phyloP scores from a whole-genome alignment of 371 early-diverging fungal species.

The Aphelidium insulamus region DNA sequence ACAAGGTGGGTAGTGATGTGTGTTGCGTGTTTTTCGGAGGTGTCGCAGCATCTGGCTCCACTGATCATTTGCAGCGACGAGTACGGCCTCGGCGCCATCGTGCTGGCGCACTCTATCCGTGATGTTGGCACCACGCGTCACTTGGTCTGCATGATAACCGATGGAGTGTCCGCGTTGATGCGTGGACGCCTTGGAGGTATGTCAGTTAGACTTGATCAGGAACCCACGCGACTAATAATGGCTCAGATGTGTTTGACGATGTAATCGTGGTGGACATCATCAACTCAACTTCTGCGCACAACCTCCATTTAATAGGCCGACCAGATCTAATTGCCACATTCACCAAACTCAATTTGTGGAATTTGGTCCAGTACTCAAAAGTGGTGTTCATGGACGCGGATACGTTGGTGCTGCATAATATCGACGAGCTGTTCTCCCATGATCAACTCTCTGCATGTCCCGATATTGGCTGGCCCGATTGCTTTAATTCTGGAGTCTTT shows the following conservation, averaged over 20 bases:
- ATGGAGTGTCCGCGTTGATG: conserved; percentile 17
- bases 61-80: too few relatives aligned
- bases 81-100: conserved; percentile 68
- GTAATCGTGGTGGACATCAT: conserved; percentile 36
- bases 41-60: too few relatives aligned
- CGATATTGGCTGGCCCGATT: conserved; percentile 75
- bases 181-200: conserved; percentile 21
- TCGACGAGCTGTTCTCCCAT: conserved; percentile 57
- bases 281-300: conserved; percentile 20
- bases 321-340: conserved; percentile 68
- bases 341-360: conserved; percentile 74
- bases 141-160: conserved; percentile 48
- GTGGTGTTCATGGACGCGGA: conserved; percentile 81
- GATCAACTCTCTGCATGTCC: conserved; percentile 16
- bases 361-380: conserved; percentile 32
- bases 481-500: conserved; percentile 91
- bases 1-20: too few relatives aligned
- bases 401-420: conserved; percentile 43
- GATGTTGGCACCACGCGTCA: conserved; percentile 28
- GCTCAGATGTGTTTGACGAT: conserved; percentile 27
- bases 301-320: conserved; percentile 52
- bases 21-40: too few relatives aligned
- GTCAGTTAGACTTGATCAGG: too few relatives aligned
- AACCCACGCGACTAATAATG: too few relatives aligned
- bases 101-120: conserved; percentile 51